Evolutionary conservation across 2,329 filamentous ascomycete species (phyloP), one percentile per base, ranked within the genome.

Genomic region (Ascochyta clinopodiicola): DNA sequence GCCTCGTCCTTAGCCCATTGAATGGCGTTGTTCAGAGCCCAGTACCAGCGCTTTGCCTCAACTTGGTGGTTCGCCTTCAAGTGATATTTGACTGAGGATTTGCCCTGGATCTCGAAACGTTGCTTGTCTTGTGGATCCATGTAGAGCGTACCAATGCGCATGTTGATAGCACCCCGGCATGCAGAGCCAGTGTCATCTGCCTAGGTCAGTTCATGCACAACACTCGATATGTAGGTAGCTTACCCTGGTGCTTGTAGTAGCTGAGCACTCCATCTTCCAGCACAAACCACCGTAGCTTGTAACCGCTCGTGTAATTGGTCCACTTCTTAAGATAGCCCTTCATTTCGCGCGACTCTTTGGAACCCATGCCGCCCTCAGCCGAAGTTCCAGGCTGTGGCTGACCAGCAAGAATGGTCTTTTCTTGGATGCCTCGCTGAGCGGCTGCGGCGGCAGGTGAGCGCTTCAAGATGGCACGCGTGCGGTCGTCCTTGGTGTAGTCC

Each of bases 301-400:
- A 99, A 8, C 95, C 95, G 72, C 91, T 93, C 21, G 94, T 93
- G 74, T 99, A 99, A 74, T 99, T 99, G 43, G 95, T 99, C 95
- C 95, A 99, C 76, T 99, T 99, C 79, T 97, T 98, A 52, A 99
- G 81, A 74, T 98, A 99, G 6, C 95, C 95, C 79, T 96, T 97
- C 91, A 99, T 98, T 77, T 98, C 94, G 43, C 93, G 85, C 17
- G 91, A 90, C 71, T 99, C 95, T 63, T 94, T 92, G 15, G 90
- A 89, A 24, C 89, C 90, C 55, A 85, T 76, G 15, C 81, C 79
- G 44, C 75, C 75, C 34, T 87, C 85, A 1, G 85, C 80, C 62
- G 90, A 84, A 9, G 83, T 80, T 15, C 87, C 81, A 24, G 85
- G 80, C 8, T 81, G 78, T 6, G 82, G 82, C 58, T 73, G 88